Conservation (phyloP, 1,139 yeast species). For the Lodderomyces parapsilosis region DNA sequence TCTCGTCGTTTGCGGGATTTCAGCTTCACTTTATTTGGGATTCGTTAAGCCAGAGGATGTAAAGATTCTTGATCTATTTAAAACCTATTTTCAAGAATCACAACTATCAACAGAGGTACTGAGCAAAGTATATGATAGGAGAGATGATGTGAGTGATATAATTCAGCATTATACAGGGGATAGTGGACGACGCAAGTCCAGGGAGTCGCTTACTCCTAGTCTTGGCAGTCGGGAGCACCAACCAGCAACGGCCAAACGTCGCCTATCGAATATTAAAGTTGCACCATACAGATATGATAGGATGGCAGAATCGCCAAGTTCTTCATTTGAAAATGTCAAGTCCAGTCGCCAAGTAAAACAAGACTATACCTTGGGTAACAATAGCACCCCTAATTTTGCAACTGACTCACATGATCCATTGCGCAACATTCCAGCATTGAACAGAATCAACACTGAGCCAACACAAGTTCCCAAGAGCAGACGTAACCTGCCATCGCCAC, state of each 20-base stretch:
- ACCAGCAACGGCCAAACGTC: slow-evolving; percentile 8
- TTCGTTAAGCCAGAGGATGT: slow-evolving; percentile 7
- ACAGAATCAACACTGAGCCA: slow-evolving; percentile 13
- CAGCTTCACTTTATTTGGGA: slow-evolving; percentile 29
- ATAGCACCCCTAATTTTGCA: neutral
- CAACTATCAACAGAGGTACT: neutral
- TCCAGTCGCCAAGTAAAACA: neutral
- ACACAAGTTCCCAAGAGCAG: neutral
- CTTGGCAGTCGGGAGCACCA: slow-evolving; percentile 1
- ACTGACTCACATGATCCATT: neutral
- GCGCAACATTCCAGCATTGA: slow-evolving; percentile 7
- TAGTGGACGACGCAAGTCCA: slow-evolving; percentile 3
- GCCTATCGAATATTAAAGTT: slow-evolving; percentile 13
- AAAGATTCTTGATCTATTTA: slow-evolving; percentile 1
- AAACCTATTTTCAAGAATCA: neutral
- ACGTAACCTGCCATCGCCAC: slow-evolving; percentile 2
- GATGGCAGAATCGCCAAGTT: neutral
- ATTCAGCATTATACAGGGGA: slow-evolving; percentile 2
- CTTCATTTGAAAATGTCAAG: neutral
- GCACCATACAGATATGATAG: slow-evolving; percentile 14
- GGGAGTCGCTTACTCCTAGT: slow-evolving; percentile 2
- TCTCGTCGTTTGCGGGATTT: slow-evolving; percentile 13
- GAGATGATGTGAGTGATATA: slow-evolving; percentile 1
- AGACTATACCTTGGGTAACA: neutral
- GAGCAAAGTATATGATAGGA: neutral